Base-by-base conservation (phyloP, 164 flowering plant species). In the Houttuynia cordata region DNA sequence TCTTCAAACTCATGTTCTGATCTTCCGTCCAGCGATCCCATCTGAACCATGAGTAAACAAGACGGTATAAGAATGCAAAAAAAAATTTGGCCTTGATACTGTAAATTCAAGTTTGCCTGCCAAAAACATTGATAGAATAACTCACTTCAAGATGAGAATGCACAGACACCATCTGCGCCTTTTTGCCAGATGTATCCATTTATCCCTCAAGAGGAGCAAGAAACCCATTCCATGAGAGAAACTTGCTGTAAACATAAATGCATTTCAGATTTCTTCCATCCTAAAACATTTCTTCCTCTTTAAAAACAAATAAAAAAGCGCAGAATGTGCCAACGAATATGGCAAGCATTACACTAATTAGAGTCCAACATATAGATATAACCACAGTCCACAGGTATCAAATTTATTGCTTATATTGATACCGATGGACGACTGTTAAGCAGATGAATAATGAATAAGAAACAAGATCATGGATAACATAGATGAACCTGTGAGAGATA, bases 1-100 rank as follows among this genome's bases (percentile, higher is more conserved):
- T 76, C 81, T 57, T 81, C 85, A 64, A 74, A 69, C 49, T 75
- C 82, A 66, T 62, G 70, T 45, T 64, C 67, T 19, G 78, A 60
- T 58, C 64, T 67, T 21, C 65, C 77, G 55, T 78, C 68, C 40
- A 76, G 34, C 4, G 83, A 56, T 25, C 72, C 81, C 82, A 84
- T 84, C 89, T 84, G 73, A 60, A 58, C 54, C 34, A 54, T 64
- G 63, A 63, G 18, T 9, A 62, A 20, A 14, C 18, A 39, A 37
- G 10, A 51, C 12, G 10, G 19, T 5, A 56, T 24, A 12, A 49
- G 10, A 57, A 34, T 6, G 22, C 10, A 10, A 49, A 22, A 5
- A 59, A 24, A 17, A 54, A 15, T 23, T 10, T 19, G 9, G n/a
- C 47, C 10, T 34, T 10, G 57, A 15, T 24, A 22, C 39, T 24